phyloP scores from a whole-genome alignment of 2,329 filamentous ascomycete species.

The Pseudogymnoascus sp. region DNA sequence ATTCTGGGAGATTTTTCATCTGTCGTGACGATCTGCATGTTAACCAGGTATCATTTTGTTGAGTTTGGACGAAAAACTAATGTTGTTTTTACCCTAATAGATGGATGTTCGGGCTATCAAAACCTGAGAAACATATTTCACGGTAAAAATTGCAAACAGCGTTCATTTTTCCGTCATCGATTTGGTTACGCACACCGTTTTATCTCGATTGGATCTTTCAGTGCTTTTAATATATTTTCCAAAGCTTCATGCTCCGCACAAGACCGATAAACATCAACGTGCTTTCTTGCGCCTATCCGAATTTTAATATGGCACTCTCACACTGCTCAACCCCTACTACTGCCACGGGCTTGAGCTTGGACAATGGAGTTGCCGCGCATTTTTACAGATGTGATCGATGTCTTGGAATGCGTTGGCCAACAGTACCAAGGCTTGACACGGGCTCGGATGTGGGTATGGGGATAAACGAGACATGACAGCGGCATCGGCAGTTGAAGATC shows the following conservation, averaged over 20 bases:
- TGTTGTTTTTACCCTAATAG: neutral
- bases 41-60: neutral
- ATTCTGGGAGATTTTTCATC: neutral
- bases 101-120: neutral
- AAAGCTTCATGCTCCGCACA: neutral
- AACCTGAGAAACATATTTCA: neutral
- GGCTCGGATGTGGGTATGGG: neutral
- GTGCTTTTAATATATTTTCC: neutral
- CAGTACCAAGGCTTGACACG: conserved; percentile 2
- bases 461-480: neutral
- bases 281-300: no score
- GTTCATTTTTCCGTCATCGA: neutral
- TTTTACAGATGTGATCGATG: neutral
- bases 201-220: neutral
- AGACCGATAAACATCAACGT: neutral
- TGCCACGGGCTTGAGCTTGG: neutral
- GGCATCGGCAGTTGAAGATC: neutral
- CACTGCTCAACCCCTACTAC: neutral
- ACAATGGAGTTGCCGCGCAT: neutral
- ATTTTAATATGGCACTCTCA: neutral
- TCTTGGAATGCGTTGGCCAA: neutral
- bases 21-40: neutral
- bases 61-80: neutral
- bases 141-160: neutral
- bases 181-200: neutral